Base-by-base conservation (phyloP, 2,329 filamentous ascomycete species). In the Pseudofabraea citricarpa region DNA sequence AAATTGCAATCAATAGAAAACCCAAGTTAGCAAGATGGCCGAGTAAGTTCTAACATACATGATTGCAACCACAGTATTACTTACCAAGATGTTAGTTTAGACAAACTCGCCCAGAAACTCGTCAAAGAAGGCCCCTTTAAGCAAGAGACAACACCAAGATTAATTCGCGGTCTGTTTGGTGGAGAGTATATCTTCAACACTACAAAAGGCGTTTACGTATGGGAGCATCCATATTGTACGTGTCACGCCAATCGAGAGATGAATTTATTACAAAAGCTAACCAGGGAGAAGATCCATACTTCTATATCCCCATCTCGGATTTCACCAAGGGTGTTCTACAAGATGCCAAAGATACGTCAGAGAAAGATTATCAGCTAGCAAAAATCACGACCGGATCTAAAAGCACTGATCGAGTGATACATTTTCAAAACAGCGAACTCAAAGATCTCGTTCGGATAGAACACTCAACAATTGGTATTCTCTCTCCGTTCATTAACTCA, bases 211-310 rank as follows among this genome's bases (percentile, higher is more conserved):
- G 41, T 60, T 13, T 64, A 62, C 44, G 62, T 71, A 7, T 72
- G 69, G 69, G 69, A 72, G 51, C 71, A 77, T 46, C 62, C 66
- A 1, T 66, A 58, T 43, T 77, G 47, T 51, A 13, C 6, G 41
- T 40, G 2, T 9, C 23, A n/a, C 21, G n/a, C 31, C 41, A 10
- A 10, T 15, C 35, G 31, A 12, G 12, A 5, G 15, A 32, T 18
- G 13, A 5, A 12, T 8, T 18, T 16, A 15, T 35, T 35, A 40
- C 6, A 27, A 22, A 23, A 39, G 26, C 13, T 13, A 18, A 13
- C 44, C 36, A 12, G 21, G 35, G 24, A 4, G n/a, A 9, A 55
- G 51, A 73, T 52, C 73, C 72, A 2, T 64, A 74, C 20, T 68
- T 65, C 45, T 73, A 72, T 42, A 53, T 73, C 3, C 66, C 67